Evolutionary conservation across 768 basidiomycete genomes (phyloP).

Genomic region (Lentinula detonsa): DNA sequence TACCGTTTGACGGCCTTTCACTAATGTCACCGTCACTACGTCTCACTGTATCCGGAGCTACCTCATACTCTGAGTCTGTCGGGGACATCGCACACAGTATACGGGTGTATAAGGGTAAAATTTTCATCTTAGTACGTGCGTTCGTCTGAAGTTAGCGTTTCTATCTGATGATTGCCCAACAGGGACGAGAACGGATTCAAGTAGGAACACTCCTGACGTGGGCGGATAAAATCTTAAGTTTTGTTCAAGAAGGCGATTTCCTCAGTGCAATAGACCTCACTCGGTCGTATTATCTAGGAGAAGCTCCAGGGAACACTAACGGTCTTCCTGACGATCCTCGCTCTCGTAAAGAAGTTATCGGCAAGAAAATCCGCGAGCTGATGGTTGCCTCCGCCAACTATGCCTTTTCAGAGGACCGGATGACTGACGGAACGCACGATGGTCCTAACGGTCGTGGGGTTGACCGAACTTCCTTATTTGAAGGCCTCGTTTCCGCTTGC

Average conservation of each 20-base stretch:
- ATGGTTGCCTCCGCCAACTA: slow-evolving; percentile 86
- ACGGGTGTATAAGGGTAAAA: slow-evolving; percentile 80
- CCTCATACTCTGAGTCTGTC: slow-evolving; percentile 43
- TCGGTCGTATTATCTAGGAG: slow-evolving; percentile 72
- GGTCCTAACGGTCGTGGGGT: slow-evolving; percentile 85
- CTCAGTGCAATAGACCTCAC: slow-evolving; percentile 85
- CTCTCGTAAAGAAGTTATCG: slow-evolving; percentile 60
- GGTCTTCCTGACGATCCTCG: slow-evolving; percentile 67
- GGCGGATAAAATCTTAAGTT: slow-evolving; percentile 86
- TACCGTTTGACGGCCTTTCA: slow-evolving; percentile 48
- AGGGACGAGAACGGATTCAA: slow-evolving; percentile 62
- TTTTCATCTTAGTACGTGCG: slow-evolving; percentile 79
- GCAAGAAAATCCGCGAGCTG: slow-evolving; percentile 70
- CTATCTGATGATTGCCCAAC: slow-evolving; percentile 7
- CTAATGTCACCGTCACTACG: slow-evolving; percentile 50
- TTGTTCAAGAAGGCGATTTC: slow-evolving; percentile 84
- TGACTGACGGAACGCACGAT: slow-evolving; percentile 82
- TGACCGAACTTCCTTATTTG: slow-evolving; percentile 86
- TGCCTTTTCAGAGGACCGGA: slow-evolving; percentile 91
- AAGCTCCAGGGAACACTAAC: slow-evolving; percentile 81
- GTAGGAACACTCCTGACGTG: slow-evolving; percentile 89
- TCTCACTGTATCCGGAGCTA: slow-evolving; percentile 37
- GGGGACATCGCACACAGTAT: slow-evolving; percentile 64
- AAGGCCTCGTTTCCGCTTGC: slow-evolving; percentile 75
- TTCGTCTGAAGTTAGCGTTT: not conserved